phyloP scores from a whole-genome alignment of 2,329 filamentous ascomycete genomes.

The Alternaria triticimaculans region DNA sequence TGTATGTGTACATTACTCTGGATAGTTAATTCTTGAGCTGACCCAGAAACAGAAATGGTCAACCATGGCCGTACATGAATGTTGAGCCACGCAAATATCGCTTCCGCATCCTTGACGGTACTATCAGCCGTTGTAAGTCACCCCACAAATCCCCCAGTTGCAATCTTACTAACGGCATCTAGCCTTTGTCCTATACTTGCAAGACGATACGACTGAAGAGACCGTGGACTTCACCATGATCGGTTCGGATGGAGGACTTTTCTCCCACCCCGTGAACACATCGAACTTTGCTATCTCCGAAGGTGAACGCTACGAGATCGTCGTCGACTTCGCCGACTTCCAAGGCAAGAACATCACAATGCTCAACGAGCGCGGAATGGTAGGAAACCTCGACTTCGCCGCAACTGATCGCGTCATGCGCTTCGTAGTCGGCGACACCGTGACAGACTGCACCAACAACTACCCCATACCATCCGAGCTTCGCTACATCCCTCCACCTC shows the following conservation, averaged over 20 bases:
- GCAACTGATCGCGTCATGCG: slow-evolving; percentile 51
- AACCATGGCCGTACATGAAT: slow-evolving; percentile 64
- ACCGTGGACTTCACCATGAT: slow-evolving; percentile 61
- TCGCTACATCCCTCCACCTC: slow-evolving; percentile 32
- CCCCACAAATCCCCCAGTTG: not conserved
- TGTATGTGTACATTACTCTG: slow-evolving; percentile 32
- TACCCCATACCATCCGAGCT: slow-evolving; percentile 39
- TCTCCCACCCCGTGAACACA: slow-evolving; percentile 54
- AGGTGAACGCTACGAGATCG: slow-evolving; percentile 65
- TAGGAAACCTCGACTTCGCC: slow-evolving; percentile 57
- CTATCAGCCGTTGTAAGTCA: slow-evolving; percentile 32
- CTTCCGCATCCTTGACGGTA: slow-evolving; percentile 60
- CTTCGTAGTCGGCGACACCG: slow-evolving; percentile 54
- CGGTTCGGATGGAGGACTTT: slow-evolving; percentile 60
- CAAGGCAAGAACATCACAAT: slow-evolving; percentile 58
- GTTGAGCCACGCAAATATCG: slow-evolving; percentile 67
- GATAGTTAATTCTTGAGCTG: not conserved
- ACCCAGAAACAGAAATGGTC: slow-evolving; percentile 53
- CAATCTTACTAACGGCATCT: slow-evolving; percentile 16
- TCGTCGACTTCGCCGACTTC: slow-evolving; percentile 62
- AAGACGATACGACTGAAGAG: slow-evolving; percentile 31
- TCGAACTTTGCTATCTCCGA: slow-evolving; percentile 58
- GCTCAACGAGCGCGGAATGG: slow-evolving; percentile 52
- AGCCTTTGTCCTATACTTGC: slow-evolving; percentile 58
- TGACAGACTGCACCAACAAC: slow-evolving; percentile 28